Percentiles rank a stretch among this genome's conserved stretches.
Conservation (phyloP, 1,284 basidiomycete species). For the Phenoliferia sp. region DNA sequence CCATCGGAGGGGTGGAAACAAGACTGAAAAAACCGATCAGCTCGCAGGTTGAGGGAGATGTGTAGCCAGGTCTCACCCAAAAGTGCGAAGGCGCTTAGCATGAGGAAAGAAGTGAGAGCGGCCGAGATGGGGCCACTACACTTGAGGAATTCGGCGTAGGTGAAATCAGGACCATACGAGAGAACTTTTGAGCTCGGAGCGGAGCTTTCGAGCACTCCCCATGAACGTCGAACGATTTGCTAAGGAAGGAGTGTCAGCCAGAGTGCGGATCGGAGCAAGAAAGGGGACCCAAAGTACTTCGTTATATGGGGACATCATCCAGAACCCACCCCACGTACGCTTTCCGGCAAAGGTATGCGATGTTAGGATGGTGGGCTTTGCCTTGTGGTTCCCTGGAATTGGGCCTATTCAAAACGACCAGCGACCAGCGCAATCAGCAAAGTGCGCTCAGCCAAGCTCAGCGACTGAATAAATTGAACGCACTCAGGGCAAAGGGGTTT, state of each 20-base stretch:
- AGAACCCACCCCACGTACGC: slow-evolving; percentile 24
- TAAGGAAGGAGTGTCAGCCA: background rate
- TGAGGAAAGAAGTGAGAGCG: slow-evolving; percentile 29
- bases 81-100: slow-evolving; percentile 35
- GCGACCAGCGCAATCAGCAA: background rate
- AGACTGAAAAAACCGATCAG: background rate
- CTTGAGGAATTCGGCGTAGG: slow-evolving; percentile 24
- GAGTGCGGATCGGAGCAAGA: no score
- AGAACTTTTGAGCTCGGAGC: slow-evolving; percentile 2
- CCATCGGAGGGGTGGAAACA: slow-evolving; percentile 31
- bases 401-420: no score
- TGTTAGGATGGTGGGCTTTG: slow-evolving; percentile 4
- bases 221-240: slow-evolving; percentile 32
- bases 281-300: background rate
- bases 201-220: slow-evolving; percentile 35
- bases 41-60: no score
- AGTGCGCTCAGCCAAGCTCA: no score
- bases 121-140: slow-evolving; percentile 25
- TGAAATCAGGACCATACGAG: slow-evolving; percentile 17
- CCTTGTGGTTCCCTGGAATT: slow-evolving; percentile 10
- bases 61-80: slow-evolving; percentile 19
- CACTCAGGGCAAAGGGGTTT: slow-evolving; percentile 29
- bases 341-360: slow-evolving; percentile 4
- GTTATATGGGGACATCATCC: no score
- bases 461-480: background rate